Evolutionary conservation across 441 rosid genomes (phyloP).

Genomic region (Gossypium schwendimanii): DNA sequence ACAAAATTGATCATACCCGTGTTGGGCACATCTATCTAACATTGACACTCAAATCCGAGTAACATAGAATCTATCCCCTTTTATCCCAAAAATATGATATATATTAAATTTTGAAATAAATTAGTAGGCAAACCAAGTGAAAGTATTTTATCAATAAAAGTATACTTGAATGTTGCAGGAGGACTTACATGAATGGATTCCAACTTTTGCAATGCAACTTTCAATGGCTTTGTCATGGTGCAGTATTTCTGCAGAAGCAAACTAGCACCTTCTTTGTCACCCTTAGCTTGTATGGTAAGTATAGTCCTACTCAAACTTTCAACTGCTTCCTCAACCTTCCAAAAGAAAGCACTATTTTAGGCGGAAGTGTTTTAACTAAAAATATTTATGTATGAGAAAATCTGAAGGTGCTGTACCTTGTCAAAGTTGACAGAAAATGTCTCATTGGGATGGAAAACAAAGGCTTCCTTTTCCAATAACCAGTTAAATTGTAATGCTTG

Average conservation of each 20-base stretch:
- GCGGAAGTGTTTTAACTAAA: conserved; percentile 3
- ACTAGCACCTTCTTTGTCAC: conserved; percentile 70
- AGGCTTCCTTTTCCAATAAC: conserved; percentile 80
- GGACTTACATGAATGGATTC: conserved; percentile 52
- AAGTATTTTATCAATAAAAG: conserved; percentile 7
- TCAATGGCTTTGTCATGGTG: conserved; percentile 53
- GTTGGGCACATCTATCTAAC: background rate
- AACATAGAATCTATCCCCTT: background rate
- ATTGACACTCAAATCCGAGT: background rate
- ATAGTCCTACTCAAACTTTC: conserved; percentile 80
- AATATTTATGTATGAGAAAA: conserved; percentile 1
- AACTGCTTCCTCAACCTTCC: conserved; percentile 68
- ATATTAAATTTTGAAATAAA: background rate
- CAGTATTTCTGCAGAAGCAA: conserved; percentile 59
- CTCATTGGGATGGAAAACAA: conserved; percentile 51
- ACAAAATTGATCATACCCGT: background rate
- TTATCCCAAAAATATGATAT: background rate
- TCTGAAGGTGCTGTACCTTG: conserved; percentile 42
- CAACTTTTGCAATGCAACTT: conserved; percentile 53
- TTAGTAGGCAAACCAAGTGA: background rate
- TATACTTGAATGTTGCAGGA: conserved; percentile 1
- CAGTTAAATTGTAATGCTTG: conserved; percentile 91
- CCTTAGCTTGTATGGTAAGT: conserved; percentile 83
- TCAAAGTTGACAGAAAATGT: conserved; percentile 75
- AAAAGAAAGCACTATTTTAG: conserved; percentile 16